Conservation (phyloP, 495 filamentous ascomycete genomes). For the Thermochaetoides thermophila region DNA sequence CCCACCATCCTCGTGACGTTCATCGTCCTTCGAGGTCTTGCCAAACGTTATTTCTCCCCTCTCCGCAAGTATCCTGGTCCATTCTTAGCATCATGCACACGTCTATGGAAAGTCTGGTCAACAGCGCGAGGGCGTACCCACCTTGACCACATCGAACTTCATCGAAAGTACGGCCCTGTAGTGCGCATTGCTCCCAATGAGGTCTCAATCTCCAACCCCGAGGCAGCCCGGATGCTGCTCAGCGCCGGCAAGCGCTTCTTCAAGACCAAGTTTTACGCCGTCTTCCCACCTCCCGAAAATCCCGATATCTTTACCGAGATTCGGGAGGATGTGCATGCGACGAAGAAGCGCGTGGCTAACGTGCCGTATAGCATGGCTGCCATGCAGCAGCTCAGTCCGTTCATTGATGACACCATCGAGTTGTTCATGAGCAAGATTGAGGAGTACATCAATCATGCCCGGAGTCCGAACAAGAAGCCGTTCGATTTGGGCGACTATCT, state of each 20-base stretch:
- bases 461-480: slow-evolving; percentile 1
- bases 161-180: slow-evolving; percentile 38
- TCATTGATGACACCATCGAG: slow-evolving; percentile 34
- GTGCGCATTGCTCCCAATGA: slow-evolving; percentile 43
- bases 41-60: slow-evolving; percentile 30
- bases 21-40: slow-evolving; percentile 19
- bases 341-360: slow-evolving; percentile 41
- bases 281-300: slow-evolving; percentile 41
- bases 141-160: slow-evolving; percentile 31
- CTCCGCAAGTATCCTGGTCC: slow-evolving; percentile 36
- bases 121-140: slow-evolving; percentile 25
- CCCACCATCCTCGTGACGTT: slow-evolving; percentile 16
- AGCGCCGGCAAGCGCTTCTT: slow-evolving; percentile 38
- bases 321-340: slow-evolving; percentile 37
- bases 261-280: slow-evolving; percentile 41
- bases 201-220: slow-evolving; percentile 37
- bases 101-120: slow-evolving; percentile 31
- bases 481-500: slow-evolving; percentile 38
- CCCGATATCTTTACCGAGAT: slow-evolving; percentile 46
- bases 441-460: slow-evolving; percentile 7
- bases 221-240: slow-evolving; percentile 31
- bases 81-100: slow-evolving; percentile 31
- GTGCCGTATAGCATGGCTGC: slow-evolving; percentile 39
- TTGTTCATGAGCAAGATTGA: slow-evolving; percentile 27
- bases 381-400: slow-evolving; percentile 34